Conservation (phyloP, 306 rosid genomes). For the Sesbania bispinosa region DNA sequence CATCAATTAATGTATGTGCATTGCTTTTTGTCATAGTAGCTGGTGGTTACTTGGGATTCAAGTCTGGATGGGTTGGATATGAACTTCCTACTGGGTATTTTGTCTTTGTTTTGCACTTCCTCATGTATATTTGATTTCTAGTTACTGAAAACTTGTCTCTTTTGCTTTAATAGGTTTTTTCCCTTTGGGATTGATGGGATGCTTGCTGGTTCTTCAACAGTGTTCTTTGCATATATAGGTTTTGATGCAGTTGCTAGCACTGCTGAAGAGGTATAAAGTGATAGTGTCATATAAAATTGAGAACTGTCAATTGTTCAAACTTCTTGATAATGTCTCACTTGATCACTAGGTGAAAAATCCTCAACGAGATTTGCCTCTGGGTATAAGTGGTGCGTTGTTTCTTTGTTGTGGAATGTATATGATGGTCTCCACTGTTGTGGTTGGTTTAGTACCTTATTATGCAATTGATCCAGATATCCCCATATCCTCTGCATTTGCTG, state of each 20-base stretch:
- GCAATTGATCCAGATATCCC: slow-evolving; percentile 94
- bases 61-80: slow-evolving; percentile 93
- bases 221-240: slow-evolving; percentile 91
- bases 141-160: slow-evolving; percentile 18
- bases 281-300: background rate
- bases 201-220: slow-evolving; percentile 98
- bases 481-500: slow-evolving; percentile 79
- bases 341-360: slow-evolving; percentile 81
- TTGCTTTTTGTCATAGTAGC: slow-evolving; percentile 73
- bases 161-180: slow-evolving; percentile 52
- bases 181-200: slow-evolving; percentile 90
- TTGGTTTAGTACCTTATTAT: slow-evolving; percentile 90
- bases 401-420: slow-evolving; percentile 83
- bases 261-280: slow-evolving; percentile 76
- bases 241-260: slow-evolving; percentile 92
- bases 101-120: slow-evolving; percentile 13
- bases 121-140: slow-evolving; percentile 1
- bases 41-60: slow-evolving; percentile 82
- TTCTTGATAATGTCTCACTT: slow-evolving; percentile 19
- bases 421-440: slow-evolving; percentile 79
- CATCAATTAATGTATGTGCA: slow-evolving; percentile 74
- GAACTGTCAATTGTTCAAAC: slow-evolving; percentile 22
- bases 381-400: slow-evolving; percentile 69
- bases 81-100: slow-evolving; percentile 71
- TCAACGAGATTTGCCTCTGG: slow-evolving; percentile 85